These are phyloP conservation scores for Zygosaccharomyces pseudobailii DNA, from an alignment of 1,139 yeast genomes.

Conservation along the genomic window DNA sequence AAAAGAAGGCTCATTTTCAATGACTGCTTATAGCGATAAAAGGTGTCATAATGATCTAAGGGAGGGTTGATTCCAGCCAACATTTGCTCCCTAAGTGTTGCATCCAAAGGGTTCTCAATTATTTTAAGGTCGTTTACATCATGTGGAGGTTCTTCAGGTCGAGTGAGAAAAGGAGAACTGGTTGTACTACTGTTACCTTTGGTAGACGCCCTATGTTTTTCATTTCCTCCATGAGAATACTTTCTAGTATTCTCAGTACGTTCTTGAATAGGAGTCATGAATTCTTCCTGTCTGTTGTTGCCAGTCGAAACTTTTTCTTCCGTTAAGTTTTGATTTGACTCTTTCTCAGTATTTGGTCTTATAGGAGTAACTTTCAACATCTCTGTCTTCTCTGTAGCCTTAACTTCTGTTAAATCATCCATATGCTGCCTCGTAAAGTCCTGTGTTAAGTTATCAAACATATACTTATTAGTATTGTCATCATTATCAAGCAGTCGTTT, in stretches of 20 bases:
- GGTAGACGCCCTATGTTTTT: constrained; percentile 3
- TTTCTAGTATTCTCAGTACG: constrained; percentile 18
- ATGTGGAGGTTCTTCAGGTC: constrained; percentile 12
- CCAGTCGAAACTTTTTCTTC: not conserved
- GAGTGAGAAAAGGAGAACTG: constrained; percentile 30
- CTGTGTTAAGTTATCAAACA: constrained; percentile 38
- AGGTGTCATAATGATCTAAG: constrained; percentile 33
- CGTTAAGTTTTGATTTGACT: constrained; percentile 28
- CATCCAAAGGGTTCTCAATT: constrained; percentile 22
- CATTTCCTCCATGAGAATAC: constrained; percentile 2
- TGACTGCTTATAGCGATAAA: constrained; percentile 30
- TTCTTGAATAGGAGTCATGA: constrained; percentile 32
- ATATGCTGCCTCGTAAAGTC: constrained; percentile 34
- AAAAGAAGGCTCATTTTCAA: constrained; percentile 35
- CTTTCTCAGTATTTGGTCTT: constrained; percentile 1
- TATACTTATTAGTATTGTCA: constrained; percentile 30
- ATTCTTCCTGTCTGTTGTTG: constrained; percentile 12
- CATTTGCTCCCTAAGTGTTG: constrained; percentile 15
- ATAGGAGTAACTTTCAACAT: not conserved
- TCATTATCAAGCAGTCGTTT: constrained; percentile 24
- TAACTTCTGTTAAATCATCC: constrained; percentile 37
- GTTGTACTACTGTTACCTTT: constrained; percentile 14
- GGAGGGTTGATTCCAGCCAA: constrained; percentile 30
- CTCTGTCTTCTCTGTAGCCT: constrained; percentile 8
- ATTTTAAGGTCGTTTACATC: not conserved